Base-by-base conservation (phyloP, 2,329 filamentous ascomycete genomes). In the Pseudogymnoascus sp. region DNA sequence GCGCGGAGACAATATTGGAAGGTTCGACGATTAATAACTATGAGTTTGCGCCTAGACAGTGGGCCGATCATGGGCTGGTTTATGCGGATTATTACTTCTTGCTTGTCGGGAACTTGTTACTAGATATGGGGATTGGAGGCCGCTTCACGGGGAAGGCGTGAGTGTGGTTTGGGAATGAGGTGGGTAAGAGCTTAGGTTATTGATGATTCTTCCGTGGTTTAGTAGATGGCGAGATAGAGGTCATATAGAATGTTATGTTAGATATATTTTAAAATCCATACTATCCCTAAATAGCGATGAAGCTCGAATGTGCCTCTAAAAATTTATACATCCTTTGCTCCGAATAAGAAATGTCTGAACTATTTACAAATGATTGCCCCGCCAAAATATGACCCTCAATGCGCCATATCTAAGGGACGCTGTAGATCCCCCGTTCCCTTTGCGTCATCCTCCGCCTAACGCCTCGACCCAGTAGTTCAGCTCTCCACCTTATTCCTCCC, bases 81-180 rank as follows among this genome's bases (percentile, higher is more conserved):
- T 81, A 81, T 67, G 79, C 79, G 0, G 79, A 81, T 64, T 81
- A 81, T 66, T 81, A 74, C 63, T 74, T 81, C 33, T 63, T 81
- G 13, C 70, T 79, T 33, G 74, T 79, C 37, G 79, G 79, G 6
- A 81, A 81, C 61, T 76, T 75, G 63, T 64, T 79, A n/a, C 64
- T 79, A 59, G 67, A 72, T 2, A 71, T 73, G 70, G 67, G 70
- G 3, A 64, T 68, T 31, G 62, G 29, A 10, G 29, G 19, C 16
- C 40, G 10, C 19, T 21, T 42, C 40, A 16, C 40, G 40, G 16
- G 10, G 10, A 16, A 42, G 5, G 10, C 16, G 13, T 42, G 16
- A 42, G 16, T 13, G 10, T 42, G 40, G 40, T 5, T 21, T 42
- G 16, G 10, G 40, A 42, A 21, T 13, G 16, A 42, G 19, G 16